These are phyloP conservation scores for Solanum appendiculatum DNA, from an alignment of 257 asterid genomes.

Conservation along the genomic window DNA sequence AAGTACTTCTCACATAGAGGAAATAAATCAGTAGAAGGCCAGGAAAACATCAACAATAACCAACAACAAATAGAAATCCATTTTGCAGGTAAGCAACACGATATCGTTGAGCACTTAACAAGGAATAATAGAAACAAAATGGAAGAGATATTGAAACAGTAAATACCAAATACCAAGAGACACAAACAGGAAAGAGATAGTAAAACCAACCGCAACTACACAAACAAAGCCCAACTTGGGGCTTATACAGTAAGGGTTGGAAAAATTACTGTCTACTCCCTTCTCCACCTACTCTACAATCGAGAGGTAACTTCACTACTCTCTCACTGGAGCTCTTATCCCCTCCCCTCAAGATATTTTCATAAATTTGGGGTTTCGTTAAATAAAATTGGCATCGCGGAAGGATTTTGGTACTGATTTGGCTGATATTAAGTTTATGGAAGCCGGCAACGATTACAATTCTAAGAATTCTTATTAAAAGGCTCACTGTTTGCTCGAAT, in stretches of 20 bases:
- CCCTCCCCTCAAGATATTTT: neutral
- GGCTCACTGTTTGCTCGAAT: neutral
- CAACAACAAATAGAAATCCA: neutral
- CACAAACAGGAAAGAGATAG: neutral
- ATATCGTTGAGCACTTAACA: neutral
- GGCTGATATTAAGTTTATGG: neutral
- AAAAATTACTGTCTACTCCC: neutral
- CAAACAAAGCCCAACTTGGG: neutral
- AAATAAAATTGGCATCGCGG: neutral
- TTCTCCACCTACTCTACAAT: neutral
- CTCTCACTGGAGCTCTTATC: neutral
- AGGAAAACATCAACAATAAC: neutral
- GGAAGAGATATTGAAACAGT: neutral
- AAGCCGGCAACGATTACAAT: neutral
- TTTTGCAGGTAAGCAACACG: neutral
- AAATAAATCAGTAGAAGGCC: neutral
- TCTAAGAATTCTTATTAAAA: neutral
- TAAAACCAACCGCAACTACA: neutral
- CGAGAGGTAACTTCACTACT: neutral
- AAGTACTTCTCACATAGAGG: neutral
- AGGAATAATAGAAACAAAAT: neutral
- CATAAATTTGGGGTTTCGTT: too few species aligned
- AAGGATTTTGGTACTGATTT: neutral
- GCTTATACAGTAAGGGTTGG: neutral
- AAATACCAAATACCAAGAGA: neutral